Evolutionary conservation across 352 stramenopile genomes (phyloP).

Genomic region (Pythium brachiatum): DNA sequence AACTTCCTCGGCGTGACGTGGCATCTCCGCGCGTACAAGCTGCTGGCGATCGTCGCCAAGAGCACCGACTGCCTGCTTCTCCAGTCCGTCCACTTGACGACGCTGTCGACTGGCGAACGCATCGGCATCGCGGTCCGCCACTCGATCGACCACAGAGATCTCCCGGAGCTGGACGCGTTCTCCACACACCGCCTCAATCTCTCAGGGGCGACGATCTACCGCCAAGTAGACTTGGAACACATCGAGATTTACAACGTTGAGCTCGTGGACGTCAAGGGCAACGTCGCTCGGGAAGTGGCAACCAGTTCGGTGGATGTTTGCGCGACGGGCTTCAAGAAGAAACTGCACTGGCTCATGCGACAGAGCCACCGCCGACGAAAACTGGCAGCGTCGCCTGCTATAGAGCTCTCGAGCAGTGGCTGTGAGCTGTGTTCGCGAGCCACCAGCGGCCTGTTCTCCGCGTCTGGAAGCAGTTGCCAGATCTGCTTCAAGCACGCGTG

Average conservation of each 20-base stretch:
- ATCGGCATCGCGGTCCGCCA: slow-evolving; percentile 49
- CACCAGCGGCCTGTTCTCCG: slow-evolving; percentile 5
- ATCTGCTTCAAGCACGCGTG: slow-evolving; percentile 17
- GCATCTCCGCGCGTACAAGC: slow-evolving; percentile 3
- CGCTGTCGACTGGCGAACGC: slow-evolving; percentile 29
- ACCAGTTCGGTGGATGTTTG: slow-evolving; percentile 5
- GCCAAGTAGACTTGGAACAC: slow-evolving; percentile 32
- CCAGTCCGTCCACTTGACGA: not conserved
- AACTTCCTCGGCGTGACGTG: slow-evolving; percentile 38
- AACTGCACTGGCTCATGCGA: slow-evolving; percentile 42
- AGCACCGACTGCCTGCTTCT: slow-evolving; percentile 43
- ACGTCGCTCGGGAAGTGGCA: slow-evolving; percentile 14
- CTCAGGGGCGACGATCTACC: slow-evolving; percentile 37
- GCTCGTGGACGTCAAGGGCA: slow-evolving; percentile 24
- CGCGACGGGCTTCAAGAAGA: slow-evolving; percentile 40
- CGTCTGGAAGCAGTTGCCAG: slow-evolving; percentile 9
- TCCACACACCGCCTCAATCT: slow-evolving; percentile 37
- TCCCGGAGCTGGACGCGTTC: slow-evolving; percentile 32
- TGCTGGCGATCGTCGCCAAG: slow-evolving; percentile 16
- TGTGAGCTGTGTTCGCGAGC: slow-evolving; percentile 11
- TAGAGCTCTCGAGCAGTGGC: not conserved
- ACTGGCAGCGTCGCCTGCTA: not conserved
- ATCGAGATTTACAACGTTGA: slow-evolving; percentile 47
- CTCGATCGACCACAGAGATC: slow-evolving; percentile 46
- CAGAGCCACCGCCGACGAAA: not conserved